phyloP scores from a whole-genome alignment of 495 filamentous ascomycete genomes.

The Cetradonia linearis region DNA sequence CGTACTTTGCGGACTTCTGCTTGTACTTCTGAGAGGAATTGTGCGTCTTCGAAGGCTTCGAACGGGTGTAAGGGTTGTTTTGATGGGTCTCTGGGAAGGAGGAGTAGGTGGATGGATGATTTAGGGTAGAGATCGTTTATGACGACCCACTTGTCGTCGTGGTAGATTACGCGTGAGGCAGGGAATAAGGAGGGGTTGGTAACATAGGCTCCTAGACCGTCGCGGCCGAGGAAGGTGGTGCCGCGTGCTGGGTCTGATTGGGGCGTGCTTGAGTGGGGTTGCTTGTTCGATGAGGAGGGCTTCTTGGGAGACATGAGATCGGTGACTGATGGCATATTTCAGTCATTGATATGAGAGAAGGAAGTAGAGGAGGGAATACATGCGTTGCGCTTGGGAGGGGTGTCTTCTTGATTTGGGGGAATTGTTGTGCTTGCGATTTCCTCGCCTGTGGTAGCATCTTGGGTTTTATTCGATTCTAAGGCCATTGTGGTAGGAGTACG shows the following conservation, averaged over 20 bases:
- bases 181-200: constrained; percentile 55
- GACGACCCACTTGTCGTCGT: constrained; percentile 61
- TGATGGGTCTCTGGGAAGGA: constrained; percentile 62
- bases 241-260: constrained; percentile 28
- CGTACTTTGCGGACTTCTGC: constrained; percentile 51
- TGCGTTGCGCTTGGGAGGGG: constrained; percentile 27
- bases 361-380: constrained; percentile 28
- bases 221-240: constrained; percentile 37
- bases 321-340: constrained; percentile 39
- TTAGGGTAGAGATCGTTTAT: constrained; percentile 84
- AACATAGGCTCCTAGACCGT: constrained; percentile 64
- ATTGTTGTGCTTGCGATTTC: constrained; percentile 29
- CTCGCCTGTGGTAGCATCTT: constrained; percentile 31
- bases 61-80: constrained; percentile 62
- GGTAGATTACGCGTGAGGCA: constrained; percentile 51
- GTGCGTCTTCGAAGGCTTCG: constrained; percentile 60
- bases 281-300: constrained; percentile 23
- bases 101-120: constrained; percentile 70
- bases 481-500: background rate
- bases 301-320: constrained; percentile 57
- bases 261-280: constrained; percentile 22
- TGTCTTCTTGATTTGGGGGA: constrained; percentile 3
- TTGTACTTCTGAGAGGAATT: constrained; percentile 57
- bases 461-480: constrained; percentile 4
- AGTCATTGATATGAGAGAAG: background rate